phyloP scores from a whole-genome alignment of 352 stramenopile genomes.

The Phytophthora brassicae region DNA sequence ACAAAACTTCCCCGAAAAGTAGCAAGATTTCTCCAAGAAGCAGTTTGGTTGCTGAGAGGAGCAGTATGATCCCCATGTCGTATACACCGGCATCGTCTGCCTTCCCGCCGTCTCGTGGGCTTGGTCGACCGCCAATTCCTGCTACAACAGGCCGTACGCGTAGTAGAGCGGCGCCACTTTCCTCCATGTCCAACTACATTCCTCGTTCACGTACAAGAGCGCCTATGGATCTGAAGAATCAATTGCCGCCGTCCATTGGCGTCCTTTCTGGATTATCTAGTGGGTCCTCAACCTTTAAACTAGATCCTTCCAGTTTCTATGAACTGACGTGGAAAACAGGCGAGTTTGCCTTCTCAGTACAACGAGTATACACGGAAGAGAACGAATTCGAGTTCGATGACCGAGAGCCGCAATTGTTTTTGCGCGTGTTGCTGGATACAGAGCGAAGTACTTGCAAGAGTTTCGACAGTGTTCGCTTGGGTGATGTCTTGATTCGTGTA shows the following conservation, averaged over 20 bases:
- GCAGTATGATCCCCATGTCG: conserved; percentile 24
- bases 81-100: conserved; percentile 33
- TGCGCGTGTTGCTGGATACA: conserved; percentile 78
- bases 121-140: conserved; percentile 21
- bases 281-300: conserved; percentile 56
- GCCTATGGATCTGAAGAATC: conserved; percentile 51
- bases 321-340: conserved; percentile 59
- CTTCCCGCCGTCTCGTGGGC: conserved; percentile 25
- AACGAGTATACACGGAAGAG: conserved; percentile 63
- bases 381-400: conserved; percentile 44
- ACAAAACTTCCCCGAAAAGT: conserved; percentile 8
- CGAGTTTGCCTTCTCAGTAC: conserved; percentile 77
- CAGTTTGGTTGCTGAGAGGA: too few relatives aligned
- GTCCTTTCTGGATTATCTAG: conserved; percentile 61
- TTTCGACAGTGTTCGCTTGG: conserved; percentile 61
- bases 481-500: conserved; percentile 67
- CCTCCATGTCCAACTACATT: conserved; percentile 24
- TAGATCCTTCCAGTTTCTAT: conserved; percentile 59
- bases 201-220: conserved; percentile 47
- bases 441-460: conserved; percentile 66
- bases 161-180: conserved; percentile 9
- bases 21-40: too few relatives aligned
- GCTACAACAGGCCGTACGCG: conserved; percentile 24
- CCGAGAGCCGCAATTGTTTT: conserved; percentile 48
- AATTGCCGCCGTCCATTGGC: conserved; percentile 62